Percentiles rank a stretch among this genome's conserved stretches.
These are phyloP conservation scores for Alnus glutinosa DNA, from an alignment of 306 rosid genomes.

Conservation along the genomic window DNA sequence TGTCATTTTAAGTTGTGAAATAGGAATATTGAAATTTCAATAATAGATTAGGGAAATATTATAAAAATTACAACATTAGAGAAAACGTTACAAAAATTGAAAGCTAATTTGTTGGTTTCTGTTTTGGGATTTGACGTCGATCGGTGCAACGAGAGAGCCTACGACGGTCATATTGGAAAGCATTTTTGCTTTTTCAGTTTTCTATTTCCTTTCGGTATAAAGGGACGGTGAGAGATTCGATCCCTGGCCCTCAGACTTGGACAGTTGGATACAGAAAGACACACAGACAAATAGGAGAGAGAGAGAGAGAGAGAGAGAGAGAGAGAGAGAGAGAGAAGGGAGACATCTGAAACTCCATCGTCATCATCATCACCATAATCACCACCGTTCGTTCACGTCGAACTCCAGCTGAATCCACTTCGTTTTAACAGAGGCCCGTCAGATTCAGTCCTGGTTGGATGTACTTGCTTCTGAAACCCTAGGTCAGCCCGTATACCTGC, in stretches of 20 bases:
- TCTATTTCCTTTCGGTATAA: no score
- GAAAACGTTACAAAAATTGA: no score
- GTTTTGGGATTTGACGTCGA: background rate
- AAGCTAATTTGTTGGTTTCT: no score
- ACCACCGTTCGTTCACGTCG: conserved; percentile 28
- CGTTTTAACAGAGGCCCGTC: conserved; percentile 34
- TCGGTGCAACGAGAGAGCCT: background rate
- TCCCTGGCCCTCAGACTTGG: conserved; percentile 40
- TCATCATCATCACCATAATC: background rate
- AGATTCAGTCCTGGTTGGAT: conserved; percentile 49
- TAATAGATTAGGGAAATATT: no score
- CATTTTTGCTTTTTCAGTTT: background rate
- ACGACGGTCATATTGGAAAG: background rate
- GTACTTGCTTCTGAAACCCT: conserved; percentile 46
- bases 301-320: conserved; percentile 18
- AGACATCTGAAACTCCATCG: background rate
- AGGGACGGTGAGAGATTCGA: conserved; percentile 51
- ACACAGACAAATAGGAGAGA: conserved; percentile 13
- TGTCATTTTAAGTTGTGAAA: no score
- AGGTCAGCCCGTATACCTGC: conserved; percentile 29
- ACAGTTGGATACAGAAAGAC: conserved; percentile 43
- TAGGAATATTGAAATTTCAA: no score
- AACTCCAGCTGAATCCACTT: conserved; percentile 43
- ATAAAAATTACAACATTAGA: no score
- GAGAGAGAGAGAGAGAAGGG: conserved; percentile 21